Base-by-base conservation (phyloP, 164 flowering plant species). In the Brasenia schreberi region DNA sequence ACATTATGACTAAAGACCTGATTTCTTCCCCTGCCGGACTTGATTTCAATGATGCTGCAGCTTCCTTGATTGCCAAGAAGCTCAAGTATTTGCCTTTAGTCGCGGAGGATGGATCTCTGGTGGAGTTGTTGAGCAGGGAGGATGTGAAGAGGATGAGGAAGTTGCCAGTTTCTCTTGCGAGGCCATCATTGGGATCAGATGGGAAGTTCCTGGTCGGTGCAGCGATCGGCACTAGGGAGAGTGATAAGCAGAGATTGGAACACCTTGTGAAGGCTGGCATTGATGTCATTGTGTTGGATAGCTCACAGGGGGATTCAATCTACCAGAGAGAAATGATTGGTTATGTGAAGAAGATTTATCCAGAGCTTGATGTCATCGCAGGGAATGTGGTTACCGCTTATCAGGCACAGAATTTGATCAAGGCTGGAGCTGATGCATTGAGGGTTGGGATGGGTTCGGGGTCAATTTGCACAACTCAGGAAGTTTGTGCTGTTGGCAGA, bases 371-470 rank as follows among this genome's bases (percentile, higher is more conserved):
- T 81, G 85, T 92, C 71, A 83, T 93, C 66, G 97, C 90, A 58
- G 97, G 98, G 59, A 93, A 93, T 74, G 87, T 93, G 7, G 98
- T 90, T 44, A 89, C 98, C 0, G 76, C 76, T 56, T 72, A 74
- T 64, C 98, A 93, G 72, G 96, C 97, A 0, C 81, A 87, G 64
- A 89, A 87, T 76, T 73, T 93, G 82, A 88, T 93, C 75, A 78
- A 89, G 73, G 89, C 97, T 14, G 98, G 96, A 1, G 98, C 76
- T 11, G 97, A 93, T 78, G 97, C 86, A 5, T 70, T 93, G 77
- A 76, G 98, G 65, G 97, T 93, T 68, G 98, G 98, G 23, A 93
- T 93, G 98, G 98, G 97, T 4, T 90, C 98, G 67, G 98, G 98
- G 0, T 88, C 98, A 42, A 90, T 93, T 68, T 93, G 97, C 69